Evolutionary conservation across 2,329 filamentous ascomycete species (phyloP).

Genomic region (Chrysoporthe deuterocubensis): DNA sequence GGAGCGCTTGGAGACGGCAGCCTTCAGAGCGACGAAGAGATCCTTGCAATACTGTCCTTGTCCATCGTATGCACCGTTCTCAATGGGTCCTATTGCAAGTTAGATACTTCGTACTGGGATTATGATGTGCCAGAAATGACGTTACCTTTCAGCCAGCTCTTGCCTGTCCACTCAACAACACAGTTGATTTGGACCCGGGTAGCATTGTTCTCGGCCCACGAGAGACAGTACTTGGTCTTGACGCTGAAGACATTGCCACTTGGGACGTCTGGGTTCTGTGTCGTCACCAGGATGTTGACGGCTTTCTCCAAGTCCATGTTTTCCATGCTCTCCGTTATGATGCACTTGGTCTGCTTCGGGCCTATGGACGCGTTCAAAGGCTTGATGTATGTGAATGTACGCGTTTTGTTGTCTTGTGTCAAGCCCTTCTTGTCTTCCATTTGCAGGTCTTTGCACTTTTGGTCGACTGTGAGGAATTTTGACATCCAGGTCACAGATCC

Average conservation of each 20-base stretch:
- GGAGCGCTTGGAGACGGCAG: slow-evolving; percentile 69
- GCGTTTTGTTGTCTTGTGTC: slow-evolving; percentile 72
- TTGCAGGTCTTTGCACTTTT: slow-evolving; percentile 87
- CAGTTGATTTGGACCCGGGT: slow-evolving; percentile 89
- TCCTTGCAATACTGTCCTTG: slow-evolving; percentile 84
- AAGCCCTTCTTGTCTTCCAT: slow-evolving; percentile 84
- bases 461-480: slow-evolving; percentile 83
- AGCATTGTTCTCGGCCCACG: slow-evolving; percentile 85
- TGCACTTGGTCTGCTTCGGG: slow-evolving; percentile 92
- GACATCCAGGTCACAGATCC: slow-evolving; percentile 80
- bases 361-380: slow-evolving; percentile 83
- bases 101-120: neutral
- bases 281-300: slow-evolving; percentile 79
- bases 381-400: slow-evolving; percentile 88
- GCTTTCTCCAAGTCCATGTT: slow-evolving; percentile 84
- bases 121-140: slow-evolving; percentile 31
- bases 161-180: slow-evolving; percentile 92
- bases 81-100: slow-evolving; percentile 75
- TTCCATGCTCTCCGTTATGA: slow-evolving; percentile 85
- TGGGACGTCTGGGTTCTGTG: slow-evolving; percentile 92
- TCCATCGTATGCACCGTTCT: slow-evolving; percentile 92
- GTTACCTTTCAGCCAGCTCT: slow-evolving; percentile 95
- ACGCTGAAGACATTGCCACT: slow-evolving; percentile 89
- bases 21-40: slow-evolving; percentile 73
- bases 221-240: slow-evolving; percentile 93